Conservation (phyloP, 2,329 filamentous ascomycete species). For the Fusarium chuoi region DNA sequence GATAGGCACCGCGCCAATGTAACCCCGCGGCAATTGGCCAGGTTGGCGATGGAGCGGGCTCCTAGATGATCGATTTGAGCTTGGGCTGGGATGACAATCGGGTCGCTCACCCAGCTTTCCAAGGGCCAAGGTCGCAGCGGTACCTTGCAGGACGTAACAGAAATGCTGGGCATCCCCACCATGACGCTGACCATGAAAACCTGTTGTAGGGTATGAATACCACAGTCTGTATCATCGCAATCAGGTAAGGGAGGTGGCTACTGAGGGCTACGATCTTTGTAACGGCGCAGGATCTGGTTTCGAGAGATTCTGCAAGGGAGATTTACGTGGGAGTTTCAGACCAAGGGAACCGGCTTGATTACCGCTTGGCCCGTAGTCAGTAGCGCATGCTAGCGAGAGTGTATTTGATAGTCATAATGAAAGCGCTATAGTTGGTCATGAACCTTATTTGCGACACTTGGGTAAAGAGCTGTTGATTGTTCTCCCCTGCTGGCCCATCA, state of each 20-base stretch:
- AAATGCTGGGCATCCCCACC: constrained; percentile 16
- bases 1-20: constrained; percentile 18
- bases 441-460: neutral
- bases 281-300: constrained; percentile 12
- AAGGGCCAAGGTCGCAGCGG: constrained; percentile 20
- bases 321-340: constrained; percentile 3
- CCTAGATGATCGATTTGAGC: constrained; percentile 1
- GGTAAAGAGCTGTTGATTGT: neutral
- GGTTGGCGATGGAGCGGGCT: constrained; percentile 6
- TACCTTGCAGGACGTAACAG: constrained; percentile 30
- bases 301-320: constrained; percentile 27
- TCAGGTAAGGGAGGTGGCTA: constrained; percentile 20
- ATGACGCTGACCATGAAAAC: neutral
- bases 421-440: neutral
- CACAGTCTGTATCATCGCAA: neutral
- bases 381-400: constrained; percentile 20
- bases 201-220: constrained; percentile 9
- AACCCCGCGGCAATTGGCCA: constrained; percentile 13
- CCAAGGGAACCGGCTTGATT: constrained; percentile 4
- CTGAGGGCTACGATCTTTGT: neutral
- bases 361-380: constrained; percentile 5
- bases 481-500: neutral
- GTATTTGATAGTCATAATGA: neutral
- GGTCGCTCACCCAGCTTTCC: neutral
- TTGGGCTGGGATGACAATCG: neutral